Evolutionary conservation across 176 grass and related monocot genomes (phyloP).

Genomic region (Hyparrhenia diplandra): DNA sequence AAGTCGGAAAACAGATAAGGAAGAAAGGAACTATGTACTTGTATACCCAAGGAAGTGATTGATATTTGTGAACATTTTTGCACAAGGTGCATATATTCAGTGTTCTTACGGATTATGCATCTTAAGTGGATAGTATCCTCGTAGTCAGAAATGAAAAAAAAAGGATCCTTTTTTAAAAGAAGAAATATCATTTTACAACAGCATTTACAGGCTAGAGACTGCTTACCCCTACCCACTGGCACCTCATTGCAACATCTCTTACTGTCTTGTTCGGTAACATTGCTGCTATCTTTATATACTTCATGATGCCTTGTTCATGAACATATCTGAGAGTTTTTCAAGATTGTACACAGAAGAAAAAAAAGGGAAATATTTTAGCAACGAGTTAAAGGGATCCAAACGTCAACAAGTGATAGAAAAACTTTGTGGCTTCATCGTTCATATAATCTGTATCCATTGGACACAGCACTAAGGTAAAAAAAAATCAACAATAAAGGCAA

Average conservation of each 20-base stretch:
- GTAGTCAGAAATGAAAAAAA: constrained; percentile 3
- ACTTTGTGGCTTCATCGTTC: neutral
- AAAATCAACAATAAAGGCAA: neutral
- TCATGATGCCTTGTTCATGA: constrained; percentile 83
- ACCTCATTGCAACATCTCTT: constrained; percentile 95
- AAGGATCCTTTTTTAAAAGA: neutral
- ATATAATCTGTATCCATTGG: neutral
- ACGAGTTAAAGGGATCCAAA: neutral
- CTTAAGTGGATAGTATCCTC: neutral
- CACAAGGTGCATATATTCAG: neutral
- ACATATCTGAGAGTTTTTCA: constrained; percentile 61
- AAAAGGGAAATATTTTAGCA: neutral
- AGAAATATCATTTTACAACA: too few species aligned
- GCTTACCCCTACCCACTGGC: constrained; percentile 83
- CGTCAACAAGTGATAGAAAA: neutral
- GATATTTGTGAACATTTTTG: neutral
- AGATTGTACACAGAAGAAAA: neutral
- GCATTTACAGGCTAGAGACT: constrained; percentile 27
- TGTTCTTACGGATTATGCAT: neutral
- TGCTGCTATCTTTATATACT: constrained; percentile 99
- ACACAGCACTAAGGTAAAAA: neutral
- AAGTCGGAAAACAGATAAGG: neutral
- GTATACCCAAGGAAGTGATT: constrained; percentile 13
- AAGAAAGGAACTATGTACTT: neutral
- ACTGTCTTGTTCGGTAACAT: constrained; percentile 80